phyloP scores from a whole-genome alignment of 2,329 filamentous ascomycete genomes.

The Eutypa lata region DNA sequence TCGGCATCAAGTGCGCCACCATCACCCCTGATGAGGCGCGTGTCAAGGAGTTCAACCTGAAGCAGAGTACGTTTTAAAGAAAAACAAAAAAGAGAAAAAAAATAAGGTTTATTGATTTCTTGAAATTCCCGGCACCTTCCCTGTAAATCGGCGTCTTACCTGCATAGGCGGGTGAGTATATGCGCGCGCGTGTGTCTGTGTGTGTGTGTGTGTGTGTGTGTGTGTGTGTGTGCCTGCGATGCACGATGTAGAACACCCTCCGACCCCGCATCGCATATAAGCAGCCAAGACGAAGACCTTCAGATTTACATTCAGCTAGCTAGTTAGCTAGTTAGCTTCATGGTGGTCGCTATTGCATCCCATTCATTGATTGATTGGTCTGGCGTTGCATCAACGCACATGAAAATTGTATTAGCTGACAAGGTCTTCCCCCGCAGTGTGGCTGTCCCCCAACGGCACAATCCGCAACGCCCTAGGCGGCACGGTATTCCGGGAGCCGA shows the following conservation, averaged over 20 bases:
- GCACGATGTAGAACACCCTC: conserved; percentile 1
- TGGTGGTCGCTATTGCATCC: neutral
- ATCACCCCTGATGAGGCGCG: conserved; percentile 97
- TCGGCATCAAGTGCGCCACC: conserved; percentile 98
- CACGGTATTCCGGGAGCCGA: conserved; percentile 98
- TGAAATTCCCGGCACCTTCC: neutral
- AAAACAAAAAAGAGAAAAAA: neutral
- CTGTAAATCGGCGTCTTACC: no score
- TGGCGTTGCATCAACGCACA: no score
- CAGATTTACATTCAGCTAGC: neutral
- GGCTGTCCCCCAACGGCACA: conserved; percentile 95
- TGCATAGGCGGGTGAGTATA: no score
- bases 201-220: no score
- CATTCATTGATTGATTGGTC: no score
- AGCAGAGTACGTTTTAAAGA: conserved; percentile 72
- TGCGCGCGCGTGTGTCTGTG: no score
- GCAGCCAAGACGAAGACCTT: conserved; percentile 1
- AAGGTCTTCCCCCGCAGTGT: conserved; percentile 59
- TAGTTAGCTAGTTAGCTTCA: conserved; percentile 1
- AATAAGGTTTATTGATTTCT: neutral
- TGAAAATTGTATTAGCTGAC: conserved; percentile 5
- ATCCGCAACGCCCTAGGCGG: conserved; percentile 76
- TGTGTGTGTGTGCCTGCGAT: conserved; percentile 7
- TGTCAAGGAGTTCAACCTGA: conserved; percentile 97
- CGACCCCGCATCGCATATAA: conserved; percentile 8